Conservation (phyloP, 2,329 filamentous ascomycete genomes). For the Colletotrichum sidae region DNA sequence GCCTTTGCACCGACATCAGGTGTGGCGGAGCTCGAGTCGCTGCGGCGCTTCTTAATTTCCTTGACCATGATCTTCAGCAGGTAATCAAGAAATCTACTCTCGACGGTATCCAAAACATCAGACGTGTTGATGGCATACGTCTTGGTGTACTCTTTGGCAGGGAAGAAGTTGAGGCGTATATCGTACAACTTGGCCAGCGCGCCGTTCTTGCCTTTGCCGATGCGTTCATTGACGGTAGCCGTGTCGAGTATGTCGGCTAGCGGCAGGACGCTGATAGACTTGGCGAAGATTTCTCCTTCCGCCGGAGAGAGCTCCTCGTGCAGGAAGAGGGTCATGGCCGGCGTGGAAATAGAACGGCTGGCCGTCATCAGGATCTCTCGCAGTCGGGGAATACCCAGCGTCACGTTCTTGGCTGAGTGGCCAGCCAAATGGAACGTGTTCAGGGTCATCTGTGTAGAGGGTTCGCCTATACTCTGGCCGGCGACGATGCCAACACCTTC, state of each 20-base stretch:
- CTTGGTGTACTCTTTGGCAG: conserved; percentile 82
- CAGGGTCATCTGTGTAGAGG: conserved; percentile 98
- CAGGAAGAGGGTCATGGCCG: conserved; percentile 86
- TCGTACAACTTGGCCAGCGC: conserved; percentile 86
- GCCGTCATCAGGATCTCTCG: conserved; percentile 99
- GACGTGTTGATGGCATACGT: conserved; percentile 85
- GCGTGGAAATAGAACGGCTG: conserved; percentile 87
- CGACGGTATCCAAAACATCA: conserved; percentile 84
- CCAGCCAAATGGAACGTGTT: conserved; percentile 99
- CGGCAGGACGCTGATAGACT: conserved; percentile 88
- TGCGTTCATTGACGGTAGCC: conserved; percentile 81
- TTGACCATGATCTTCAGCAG: conserved; percentile 78
- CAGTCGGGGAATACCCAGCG: conserved; percentile 95
- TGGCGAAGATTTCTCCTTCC: conserved; percentile 84
- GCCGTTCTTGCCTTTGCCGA: conserved; percentile 77
- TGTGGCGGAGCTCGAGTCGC: conserved; percentile 74
- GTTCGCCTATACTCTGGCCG: conserved; percentile 95
- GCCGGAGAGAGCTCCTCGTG: conserved; percentile 76
- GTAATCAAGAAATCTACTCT: conserved; percentile 80
- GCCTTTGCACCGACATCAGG: conserved; percentile 75
- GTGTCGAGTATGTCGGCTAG: conserved; percentile 87
- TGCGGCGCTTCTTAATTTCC: conserved; percentile 86
- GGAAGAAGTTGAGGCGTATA: conserved; percentile 85
- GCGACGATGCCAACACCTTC: conserved; percentile 98
- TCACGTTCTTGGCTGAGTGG: conserved; percentile 98